Evolutionary conservation across 352 stramenopile species (phyloP), one percentile per base, ranked within the genome.

Genomic region (Globisporangium irregulare): DNA sequence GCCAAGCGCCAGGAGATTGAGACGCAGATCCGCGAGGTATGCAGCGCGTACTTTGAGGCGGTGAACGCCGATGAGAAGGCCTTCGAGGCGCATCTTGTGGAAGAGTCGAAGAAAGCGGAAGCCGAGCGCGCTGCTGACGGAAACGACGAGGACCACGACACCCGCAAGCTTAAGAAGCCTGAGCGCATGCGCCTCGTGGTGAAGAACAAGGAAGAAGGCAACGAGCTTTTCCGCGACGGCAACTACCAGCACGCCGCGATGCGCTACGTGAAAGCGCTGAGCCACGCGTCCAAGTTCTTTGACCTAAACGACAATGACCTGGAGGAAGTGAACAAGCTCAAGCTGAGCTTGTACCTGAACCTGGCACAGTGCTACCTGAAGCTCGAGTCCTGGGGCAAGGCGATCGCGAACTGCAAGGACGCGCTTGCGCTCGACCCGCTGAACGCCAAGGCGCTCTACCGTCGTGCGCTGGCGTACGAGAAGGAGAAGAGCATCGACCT

Each of bases 131-230:
- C 87, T 50, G 76, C 80, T 29, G 85, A 92, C 3, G 84, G 85
- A 36, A 71, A 75, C 60, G 84, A 97, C 34, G 93, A 98, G 57
- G 93, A 98, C 77, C 90, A 98, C 74, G 93, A 98, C 70, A 92
- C 81, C 14, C 87, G 93, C 53, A 97, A 97, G 73, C 89, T 98
- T 4, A 96, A 94, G 66, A 98, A 97, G 67, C 84, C 87, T 18
- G 92, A 98, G 58, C 90, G 93, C 53, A 98, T 98, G 91, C 81
- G 92, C n/a, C 89, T 98, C 66, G 90, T 98, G 36, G 74, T 82
- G 29, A 97, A 97, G 73, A 98, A 98, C 77, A 98, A 98, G 81
- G 93, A 98, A 43, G 94, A 98, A 69, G 94, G 93, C 67, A 98
- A 92, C 55, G 92, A 98, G 68, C 85, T 98, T 1, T 98, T 98